phyloP scores from a whole-genome alignment of 352 stramenopile genomes.

The Phytophthora meadii region DNA sequence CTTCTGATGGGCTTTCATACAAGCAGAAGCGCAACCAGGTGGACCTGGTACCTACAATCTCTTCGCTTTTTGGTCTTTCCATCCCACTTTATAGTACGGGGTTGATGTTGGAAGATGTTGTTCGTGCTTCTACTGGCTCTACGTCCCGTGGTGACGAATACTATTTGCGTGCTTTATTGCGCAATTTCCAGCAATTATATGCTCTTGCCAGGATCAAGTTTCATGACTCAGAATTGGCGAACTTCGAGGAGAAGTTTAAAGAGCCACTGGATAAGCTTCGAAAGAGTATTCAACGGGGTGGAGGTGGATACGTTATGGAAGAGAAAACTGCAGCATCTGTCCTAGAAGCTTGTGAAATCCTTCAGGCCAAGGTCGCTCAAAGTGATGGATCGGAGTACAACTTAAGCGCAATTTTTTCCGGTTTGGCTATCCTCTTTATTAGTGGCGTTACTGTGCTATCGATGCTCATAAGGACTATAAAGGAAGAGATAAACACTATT shows the following conservation, averaged over 20 bases:
- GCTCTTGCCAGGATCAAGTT: slow-evolving; percentile 61
- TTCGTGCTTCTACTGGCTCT: slow-evolving; percentile 38
- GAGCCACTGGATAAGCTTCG: slow-evolving; percentile 27
- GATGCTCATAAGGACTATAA: slow-evolving; percentile 14
- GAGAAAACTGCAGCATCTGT: slow-evolving; percentile 22
- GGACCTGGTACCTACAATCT: slow-evolving; percentile 87
- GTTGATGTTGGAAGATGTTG: slow-evolving; percentile 64
- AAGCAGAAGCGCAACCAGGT: slow-evolving; percentile 61
- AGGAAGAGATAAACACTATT: slow-evolving; percentile 4
- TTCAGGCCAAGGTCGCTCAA: slow-evolving; percentile 59
- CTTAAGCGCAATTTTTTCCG: slow-evolving; percentile 37
- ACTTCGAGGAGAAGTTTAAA: slow-evolving; percentile 44
- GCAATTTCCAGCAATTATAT: slow-evolving; percentile 72
- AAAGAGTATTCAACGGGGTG: slow-evolving; percentile 8
- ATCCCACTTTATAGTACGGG: slow-evolving; percentile 79
- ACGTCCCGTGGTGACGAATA: slow-evolving; percentile 1
- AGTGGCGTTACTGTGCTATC: slow-evolving; percentile 26
- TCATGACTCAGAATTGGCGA: slow-evolving; percentile 24
- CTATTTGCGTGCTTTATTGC: slow-evolving; percentile 48
- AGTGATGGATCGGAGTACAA: slow-evolving; percentile 88
- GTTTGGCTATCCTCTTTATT: slow-evolving; percentile 46
- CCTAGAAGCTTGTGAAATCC: slow-evolving; percentile 42
- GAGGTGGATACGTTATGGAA: slow-evolving; percentile 2
- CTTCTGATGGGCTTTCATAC: slow-evolving; percentile 2
- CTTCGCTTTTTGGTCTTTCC: slow-evolving; percentile 67